These are phyloP conservation scores for Globisporangium irregulare DNA, from an alignment of 352 stramenopile genomes.

Conservation along the genomic window DNA sequence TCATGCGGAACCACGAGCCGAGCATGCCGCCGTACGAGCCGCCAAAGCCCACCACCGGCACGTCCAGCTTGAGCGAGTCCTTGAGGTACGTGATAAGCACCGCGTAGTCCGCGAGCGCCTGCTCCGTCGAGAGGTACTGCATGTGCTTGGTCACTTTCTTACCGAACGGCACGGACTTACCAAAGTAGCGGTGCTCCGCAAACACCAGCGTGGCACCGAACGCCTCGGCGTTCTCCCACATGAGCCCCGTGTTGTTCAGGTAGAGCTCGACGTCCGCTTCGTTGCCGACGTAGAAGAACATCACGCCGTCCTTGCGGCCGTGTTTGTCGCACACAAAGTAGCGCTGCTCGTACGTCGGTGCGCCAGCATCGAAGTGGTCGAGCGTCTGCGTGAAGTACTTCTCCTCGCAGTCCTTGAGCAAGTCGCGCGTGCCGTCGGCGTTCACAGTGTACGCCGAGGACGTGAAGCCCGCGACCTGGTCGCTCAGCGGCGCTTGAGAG, in stretches of 20 bases:
- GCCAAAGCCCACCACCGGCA: slow-evolving; percentile 90
- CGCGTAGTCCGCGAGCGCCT: slow-evolving; percentile 90
- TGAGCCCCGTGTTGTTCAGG: slow-evolving; percentile 94
- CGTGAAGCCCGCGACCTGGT: neutral
- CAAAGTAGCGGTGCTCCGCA: slow-evolving; percentile 97
- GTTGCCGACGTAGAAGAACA: slow-evolving; percentile 96
- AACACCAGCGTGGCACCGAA: slow-evolving; percentile 94
- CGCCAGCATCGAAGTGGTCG: slow-evolving; percentile 66
- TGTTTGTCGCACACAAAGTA: slow-evolving; percentile 89
- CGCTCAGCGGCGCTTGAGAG: neutral
- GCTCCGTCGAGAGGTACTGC: slow-evolving; percentile 78
- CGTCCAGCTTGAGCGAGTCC: slow-evolving; percentile 39
- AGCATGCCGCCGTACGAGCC: slow-evolving; percentile 95
- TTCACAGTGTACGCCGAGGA: slow-evolving; percentile 27
- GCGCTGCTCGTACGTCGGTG: slow-evolving; percentile 73
- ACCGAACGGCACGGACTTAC: slow-evolving; percentile 84
- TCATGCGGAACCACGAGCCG: slow-evolving; percentile 88
- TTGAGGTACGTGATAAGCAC: slow-evolving; percentile 59
- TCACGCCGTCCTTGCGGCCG: slow-evolving; percentile 56
- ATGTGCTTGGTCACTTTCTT: slow-evolving; percentile 55
- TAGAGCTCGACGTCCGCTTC: slow-evolving; percentile 94
- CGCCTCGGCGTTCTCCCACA: slow-evolving; percentile 93
- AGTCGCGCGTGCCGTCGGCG: slow-evolving; percentile 39
- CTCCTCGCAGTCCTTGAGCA: slow-evolving; percentile 64
- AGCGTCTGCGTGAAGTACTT: slow-evolving; percentile 71